A percentile compares a stretch with the other conserved stretches of the same genome.
These are phyloP conservation scores for Cercospora janseana DNA, from an alignment of 2,329 filamentous ascomycete genomes.

Conservation along the genomic window DNA sequence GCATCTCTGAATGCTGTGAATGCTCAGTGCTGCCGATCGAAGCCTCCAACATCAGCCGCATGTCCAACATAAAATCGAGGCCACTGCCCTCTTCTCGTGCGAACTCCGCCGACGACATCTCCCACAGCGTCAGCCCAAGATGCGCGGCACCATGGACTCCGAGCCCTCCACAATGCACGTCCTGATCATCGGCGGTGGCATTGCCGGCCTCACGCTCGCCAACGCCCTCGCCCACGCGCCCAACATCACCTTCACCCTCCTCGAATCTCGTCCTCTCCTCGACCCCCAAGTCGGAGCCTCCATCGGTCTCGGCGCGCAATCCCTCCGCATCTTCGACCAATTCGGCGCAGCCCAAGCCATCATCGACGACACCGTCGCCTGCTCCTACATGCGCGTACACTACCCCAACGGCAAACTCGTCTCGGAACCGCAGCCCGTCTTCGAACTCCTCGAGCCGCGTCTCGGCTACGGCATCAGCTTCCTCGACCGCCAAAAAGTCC, in stretches of 20 bases:
- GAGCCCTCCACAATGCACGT: constrained; percentile 31
- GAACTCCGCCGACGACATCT: too few species aligned
- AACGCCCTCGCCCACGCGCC: constrained; percentile 46
- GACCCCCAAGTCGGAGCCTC: constrained; percentile 50
- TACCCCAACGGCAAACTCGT: constrained; percentile 13
- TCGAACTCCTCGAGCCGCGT: constrained; percentile 22
- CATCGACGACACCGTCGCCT: constrained; percentile 17
- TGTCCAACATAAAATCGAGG: too few species aligned
- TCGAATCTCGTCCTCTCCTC: constrained; percentile 47
- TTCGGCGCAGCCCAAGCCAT: constrained; percentile 39
- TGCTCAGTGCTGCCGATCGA: too few species aligned
- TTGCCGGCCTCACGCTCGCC: constrained; percentile 44
- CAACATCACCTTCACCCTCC: constrained; percentile 50
- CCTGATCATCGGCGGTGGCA: constrained; percentile 51
- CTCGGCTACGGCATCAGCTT: constrained; percentile 31
- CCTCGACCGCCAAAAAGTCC: constrained; percentile 35
- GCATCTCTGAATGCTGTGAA: too few species aligned
- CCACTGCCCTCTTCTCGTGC: too few species aligned
- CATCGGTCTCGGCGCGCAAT: constrained; percentile 48
- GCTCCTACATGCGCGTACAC: constrained; percentile 1
- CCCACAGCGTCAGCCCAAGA: not conserved
- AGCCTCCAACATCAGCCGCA: too few species aligned
- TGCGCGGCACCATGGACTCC: not conserved
- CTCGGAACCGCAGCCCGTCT: constrained; percentile 4
- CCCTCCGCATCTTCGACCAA: constrained; percentile 51